A percentile compares a stretch with the other conserved stretches of the same genome.
These are phyloP conservation scores for Aphanomyces invadans DNA, from an alignment of 352 stramenopile genomes.

Conservation along the genomic window DNA sequence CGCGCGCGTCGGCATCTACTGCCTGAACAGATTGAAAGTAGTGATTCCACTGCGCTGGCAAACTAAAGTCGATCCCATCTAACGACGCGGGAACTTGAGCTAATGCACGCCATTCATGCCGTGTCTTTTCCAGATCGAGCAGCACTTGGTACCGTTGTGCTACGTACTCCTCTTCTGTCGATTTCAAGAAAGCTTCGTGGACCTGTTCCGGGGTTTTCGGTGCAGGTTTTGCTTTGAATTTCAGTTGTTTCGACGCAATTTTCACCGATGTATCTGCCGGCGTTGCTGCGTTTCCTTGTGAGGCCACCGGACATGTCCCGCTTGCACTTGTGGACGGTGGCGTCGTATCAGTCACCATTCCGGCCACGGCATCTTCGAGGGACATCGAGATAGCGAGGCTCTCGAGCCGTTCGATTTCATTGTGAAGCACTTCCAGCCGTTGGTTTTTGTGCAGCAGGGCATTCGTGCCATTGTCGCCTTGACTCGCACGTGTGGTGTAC, in stretches of 20 bases:
- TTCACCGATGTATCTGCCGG: no score
- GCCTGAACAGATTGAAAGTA: slow-evolving; percentile 48
- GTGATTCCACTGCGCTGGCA: slow-evolving; percentile 41
- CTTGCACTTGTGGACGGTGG: no score
- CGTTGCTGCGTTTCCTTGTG: no score
- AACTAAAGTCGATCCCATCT: slow-evolving; percentile 45
- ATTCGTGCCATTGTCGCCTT: not conserved
- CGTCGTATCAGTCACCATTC: not conserved
- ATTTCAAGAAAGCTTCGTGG: not conserved
- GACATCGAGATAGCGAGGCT: not conserved
- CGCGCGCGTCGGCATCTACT: slow-evolving; percentile 38
- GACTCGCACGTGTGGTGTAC: not conserved
- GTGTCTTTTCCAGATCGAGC: slow-evolving; percentile 32
- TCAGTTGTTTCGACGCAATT: not conserved
- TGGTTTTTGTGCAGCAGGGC: not conserved
- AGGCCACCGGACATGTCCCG: no score
- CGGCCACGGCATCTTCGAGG: slow-evolving; percentile 3
- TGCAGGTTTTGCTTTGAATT: not conserved
- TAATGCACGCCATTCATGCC: slow-evolving; percentile 32
- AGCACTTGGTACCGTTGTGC: slow-evolving; percentile 10
- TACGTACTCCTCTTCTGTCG: not conserved
- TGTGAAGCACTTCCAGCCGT: not conserved
- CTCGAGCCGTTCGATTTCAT: slow-evolving; percentile 7
- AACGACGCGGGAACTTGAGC: slow-evolving; percentile 41
- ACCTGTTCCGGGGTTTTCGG: not conserved